Evolutionary conservation across 768 basidiomycete genomes (phyloP).

Genomic region (Suillus tomentosus): DNA sequence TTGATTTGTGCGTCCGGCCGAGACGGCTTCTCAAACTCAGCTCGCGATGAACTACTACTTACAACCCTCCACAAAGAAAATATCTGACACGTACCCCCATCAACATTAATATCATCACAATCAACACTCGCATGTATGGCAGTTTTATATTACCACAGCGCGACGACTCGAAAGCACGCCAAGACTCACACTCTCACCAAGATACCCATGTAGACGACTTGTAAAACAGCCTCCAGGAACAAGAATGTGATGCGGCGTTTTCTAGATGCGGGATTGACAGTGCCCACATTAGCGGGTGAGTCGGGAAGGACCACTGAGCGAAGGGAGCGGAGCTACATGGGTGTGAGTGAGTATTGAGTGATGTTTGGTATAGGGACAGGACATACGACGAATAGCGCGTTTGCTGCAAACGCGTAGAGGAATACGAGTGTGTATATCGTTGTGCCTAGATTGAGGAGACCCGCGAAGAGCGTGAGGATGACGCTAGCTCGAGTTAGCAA

Average conservation of each 20-base stretch:
- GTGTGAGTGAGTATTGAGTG: background rate
- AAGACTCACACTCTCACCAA: slow-evolving; percentile 61
- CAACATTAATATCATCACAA: background rate
- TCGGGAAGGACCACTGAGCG: slow-evolving; percentile 92
- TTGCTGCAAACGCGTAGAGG: slow-evolving; percentile 83
- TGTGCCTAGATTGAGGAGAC: slow-evolving; percentile 61
- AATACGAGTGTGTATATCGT: slow-evolving; percentile 74
- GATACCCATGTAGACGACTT: slow-evolving; percentile 85
- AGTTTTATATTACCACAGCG: background rate
- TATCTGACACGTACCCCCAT: too few relatives aligned
- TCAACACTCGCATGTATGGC: background rate
- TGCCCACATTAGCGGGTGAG: slow-evolving; percentile 52
- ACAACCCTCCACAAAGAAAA: too few relatives aligned
- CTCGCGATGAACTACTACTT: too few relatives aligned
- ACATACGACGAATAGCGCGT: slow-evolving; percentile 91
- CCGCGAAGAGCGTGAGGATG: slow-evolving; percentile 75
- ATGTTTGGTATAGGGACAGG: background rate
- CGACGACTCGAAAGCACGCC: background rate
- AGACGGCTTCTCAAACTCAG: too few relatives aligned
- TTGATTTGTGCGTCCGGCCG: too few relatives aligned
- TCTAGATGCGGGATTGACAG: slow-evolving; percentile 77
- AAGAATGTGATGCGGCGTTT: slow-evolving; percentile 87
- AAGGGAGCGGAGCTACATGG: slow-evolving; percentile 79
- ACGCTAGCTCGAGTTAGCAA: slow-evolving; percentile 50
- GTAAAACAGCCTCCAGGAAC: slow-evolving; percentile 80